Base-by-base conservation (phyloP, 2,329 filamentous ascomycete species). In the Cladosporium halotolerans region DNA sequence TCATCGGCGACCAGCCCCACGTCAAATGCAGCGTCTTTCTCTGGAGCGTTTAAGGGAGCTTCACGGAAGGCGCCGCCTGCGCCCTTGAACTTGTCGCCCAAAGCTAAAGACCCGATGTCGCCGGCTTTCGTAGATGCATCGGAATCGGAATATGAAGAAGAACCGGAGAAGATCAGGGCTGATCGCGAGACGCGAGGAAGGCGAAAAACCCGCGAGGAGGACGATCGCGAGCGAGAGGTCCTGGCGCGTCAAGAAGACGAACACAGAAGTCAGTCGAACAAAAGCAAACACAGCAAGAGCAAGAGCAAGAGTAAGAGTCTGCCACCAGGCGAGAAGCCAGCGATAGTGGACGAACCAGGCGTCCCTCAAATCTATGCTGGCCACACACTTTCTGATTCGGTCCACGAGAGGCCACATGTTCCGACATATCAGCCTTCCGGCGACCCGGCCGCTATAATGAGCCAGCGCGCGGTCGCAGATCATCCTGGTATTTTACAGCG, bases 31-130 rank as follows among this genome's bases (percentile, higher is more conserved):
- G 44, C 55, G 14, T 57, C 57, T 8, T 57, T 61, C 41, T 58
- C 60, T 3, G 60, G 44, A 33, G 51, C 51, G 16, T 53, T 53
- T 16, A 64, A 62, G 57, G 60, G 40, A 40, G 47, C 55, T 11
- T 80, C 81, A 46, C 81, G 91, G 55, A 96, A 95, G 68, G 82
- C 85, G 5, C 90, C 91, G 2, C 92, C 92, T 44, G 88, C 89
- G 10, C 91, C 92, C 2, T 71, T 97, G 51, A 85, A 91, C 64
- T 76, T 97, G 19, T 78, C 77, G 18, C 57, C 61, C 10, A 58
- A 57, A 36, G 41, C 57, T 36, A 40, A 53, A 19, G 45, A 40
- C 9, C 14, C 23, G 4, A 48, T 49, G 38, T 14, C 56, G 28
- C 43, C 28, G n/a, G 54, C 52, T 23, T 69, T 72, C 18, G 69